Evolutionary conservation across 2,329 filamentous ascomycete genomes (phyloP), one percentile per base, ranked within the genome.

Genomic region (Eutypa lata): DNA sequence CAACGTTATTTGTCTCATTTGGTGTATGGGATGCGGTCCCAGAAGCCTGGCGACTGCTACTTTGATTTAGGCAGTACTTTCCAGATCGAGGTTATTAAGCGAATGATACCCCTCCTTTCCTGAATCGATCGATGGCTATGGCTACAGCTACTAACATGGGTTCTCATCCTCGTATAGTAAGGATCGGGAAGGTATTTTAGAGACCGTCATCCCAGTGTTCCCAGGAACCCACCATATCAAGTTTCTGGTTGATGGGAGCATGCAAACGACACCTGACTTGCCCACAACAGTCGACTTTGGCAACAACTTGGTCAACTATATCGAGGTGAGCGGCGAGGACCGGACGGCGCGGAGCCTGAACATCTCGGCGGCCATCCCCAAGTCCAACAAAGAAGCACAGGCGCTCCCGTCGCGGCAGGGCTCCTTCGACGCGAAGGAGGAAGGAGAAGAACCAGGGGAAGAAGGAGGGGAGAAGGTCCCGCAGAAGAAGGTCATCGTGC

Each of bases 231-330:
- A 99, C 69, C 94, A 99, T 75, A 81, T 99, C 65, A 93, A 95
- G 67, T 99, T 97, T 74, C 82, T 99, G 61, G 91, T 97, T 48
- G 93, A 97, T 73, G 90, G 89, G 53, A 87, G 93, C 65, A 96
- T 97, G 91, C 84, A 88, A 68, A 94, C 91, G 14, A 94, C 91
- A 16, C 86, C 89, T 55, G 84, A 89, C 58, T 79, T 97, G 51
- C 93, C 94, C 14, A 97, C 94, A 0, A 96, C 94, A 2, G 94
- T 99, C 53, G 94, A 99, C 70, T 97, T 95, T 70, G 95, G 91
- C 59, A 97, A 97, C 74, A 96, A 96, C 68, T 79, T 99, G 18
- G 93, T 99, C 72, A 99, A 99, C 73, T 99, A 97, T 69, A 90
- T 99, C 66, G 94, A 99, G 75, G 89, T 97, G 57, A 90, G 82